These are phyloP conservation scores for Ilex asprella DNA, from an alignment of 257 asterid species.

Conservation along the genomic window DNA sequence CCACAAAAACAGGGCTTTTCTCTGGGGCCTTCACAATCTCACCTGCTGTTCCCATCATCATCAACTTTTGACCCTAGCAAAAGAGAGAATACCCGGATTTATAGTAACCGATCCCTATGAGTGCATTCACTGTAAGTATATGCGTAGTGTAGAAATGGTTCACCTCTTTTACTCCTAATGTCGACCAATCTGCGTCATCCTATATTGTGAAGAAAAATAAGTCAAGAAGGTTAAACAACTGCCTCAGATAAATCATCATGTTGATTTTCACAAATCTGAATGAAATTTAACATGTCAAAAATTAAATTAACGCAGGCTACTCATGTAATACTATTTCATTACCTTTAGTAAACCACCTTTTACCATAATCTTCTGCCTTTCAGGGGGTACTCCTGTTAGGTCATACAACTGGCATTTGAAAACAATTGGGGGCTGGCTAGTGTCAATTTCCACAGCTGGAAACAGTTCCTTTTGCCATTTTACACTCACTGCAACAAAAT, in stretches of 20 bases:
- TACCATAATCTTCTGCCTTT: conserved; percentile 98
- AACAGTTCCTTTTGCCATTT: conserved; percentile 94
- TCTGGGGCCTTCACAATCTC: conserved; percentile 98
- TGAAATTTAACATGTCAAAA: conserved; percentile 9
- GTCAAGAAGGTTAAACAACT: conserved; percentile 2
- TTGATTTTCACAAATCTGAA: neutral
- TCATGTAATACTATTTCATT: conserved; percentile 11
- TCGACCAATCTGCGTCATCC: conserved; percentile 97
- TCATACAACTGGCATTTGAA: conserved; percentile 95
- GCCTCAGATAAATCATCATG: neutral
- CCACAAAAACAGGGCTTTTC: conserved; percentile 82
- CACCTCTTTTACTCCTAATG: conserved; percentile 92
- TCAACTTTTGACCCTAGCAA: conserved; percentile 88
- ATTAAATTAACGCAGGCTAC: neutral
- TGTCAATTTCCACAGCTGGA: conserved; percentile 79
- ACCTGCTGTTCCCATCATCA: conserved; percentile 99
- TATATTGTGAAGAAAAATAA: conserved; percentile 23
- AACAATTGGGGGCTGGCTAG: conserved; percentile 77
- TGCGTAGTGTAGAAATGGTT: conserved; percentile 3
- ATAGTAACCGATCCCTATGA: conserved; percentile 7
- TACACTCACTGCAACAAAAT: conserved; percentile 65
- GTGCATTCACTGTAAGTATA: conserved; percentile 4
- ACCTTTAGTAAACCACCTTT: conserved; percentile 98
- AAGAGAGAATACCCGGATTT: conserved; percentile 3
- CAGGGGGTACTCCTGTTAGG: conserved; percentile 99